phyloP scores from a whole-genome alignment of 352 stramenopile species.

The Pythium guiyangense region DNA sequence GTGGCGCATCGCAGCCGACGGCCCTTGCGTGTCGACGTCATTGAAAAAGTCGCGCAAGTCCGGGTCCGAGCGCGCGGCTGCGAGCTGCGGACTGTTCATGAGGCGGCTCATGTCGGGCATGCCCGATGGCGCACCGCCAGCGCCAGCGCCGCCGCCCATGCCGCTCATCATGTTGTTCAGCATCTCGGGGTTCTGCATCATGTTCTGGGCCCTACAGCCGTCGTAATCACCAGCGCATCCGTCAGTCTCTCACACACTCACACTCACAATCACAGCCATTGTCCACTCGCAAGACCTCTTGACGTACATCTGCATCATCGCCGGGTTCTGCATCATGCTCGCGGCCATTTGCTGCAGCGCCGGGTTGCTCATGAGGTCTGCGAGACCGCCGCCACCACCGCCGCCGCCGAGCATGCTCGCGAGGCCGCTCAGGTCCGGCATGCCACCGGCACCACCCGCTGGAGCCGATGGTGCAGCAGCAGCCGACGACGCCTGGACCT shows the following conservation, averaged over 20 bases:
- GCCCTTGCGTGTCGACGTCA: conserved; percentile 70
- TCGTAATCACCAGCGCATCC: neutral
- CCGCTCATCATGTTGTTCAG: conserved; percentile 67
- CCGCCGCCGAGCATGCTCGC: conserved; percentile 71
- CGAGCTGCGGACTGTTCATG: conserved; percentile 74
- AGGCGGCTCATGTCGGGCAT: conserved; percentile 69
- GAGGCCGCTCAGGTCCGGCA: conserved; percentile 73
- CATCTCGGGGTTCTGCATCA: conserved; percentile 88
- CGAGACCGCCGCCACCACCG: conserved; percentile 56
- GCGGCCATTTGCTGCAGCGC: conserved; percentile 85
- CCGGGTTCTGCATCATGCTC: conserved; percentile 89
- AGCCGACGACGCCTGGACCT: conserved; percentile 28
- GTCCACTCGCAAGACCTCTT: neutral
- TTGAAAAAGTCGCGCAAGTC: conserved; percentile 79
- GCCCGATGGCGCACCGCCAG: conserved; percentile 17
- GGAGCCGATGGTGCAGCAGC: conserved; percentile 16
- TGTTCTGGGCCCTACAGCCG: conserved; percentile 68
- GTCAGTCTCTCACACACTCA: neutral
- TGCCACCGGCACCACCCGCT: conserved; percentile 40
- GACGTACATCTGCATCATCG: conserved; percentile 86
- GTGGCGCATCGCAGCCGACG: conserved; percentile 78
- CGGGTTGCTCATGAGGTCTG: conserved; percentile 79
- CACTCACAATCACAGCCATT: neutral
- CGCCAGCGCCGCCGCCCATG: conserved; percentile 33
- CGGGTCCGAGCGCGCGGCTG: conserved; percentile 62